Conservation (phyloP, 1,284 basidiomycete genomes). For the Rhodotorula sp. region DNA sequence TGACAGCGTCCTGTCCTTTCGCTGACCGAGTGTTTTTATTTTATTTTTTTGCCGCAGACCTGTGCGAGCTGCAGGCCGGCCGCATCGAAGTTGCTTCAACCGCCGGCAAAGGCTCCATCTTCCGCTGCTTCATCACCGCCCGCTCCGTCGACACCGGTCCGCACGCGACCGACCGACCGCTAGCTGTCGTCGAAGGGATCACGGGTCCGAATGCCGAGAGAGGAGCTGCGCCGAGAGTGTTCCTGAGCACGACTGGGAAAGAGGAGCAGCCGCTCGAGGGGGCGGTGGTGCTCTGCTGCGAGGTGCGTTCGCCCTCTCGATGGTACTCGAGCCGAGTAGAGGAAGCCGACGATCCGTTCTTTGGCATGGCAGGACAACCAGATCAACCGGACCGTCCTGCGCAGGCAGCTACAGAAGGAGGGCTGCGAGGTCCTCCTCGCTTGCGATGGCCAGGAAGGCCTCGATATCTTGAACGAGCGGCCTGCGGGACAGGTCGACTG, state of each 20-base stretch:
- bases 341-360: no score
- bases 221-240: background rate
- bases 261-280: constrained; percentile 5
- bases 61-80: constrained; percentile 34
- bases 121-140: constrained; percentile 35
- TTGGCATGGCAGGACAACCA: constrained; percentile 20
- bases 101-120: constrained; percentile 30
- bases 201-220: constrained; percentile 11
- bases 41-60: constrained; percentile 5
- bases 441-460: constrained; percentile 28
- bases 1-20: no score
- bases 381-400: constrained; percentile 31
- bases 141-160: constrained; percentile 26
- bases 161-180: background rate
- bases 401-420: constrained; percentile 25
- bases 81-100: constrained; percentile 30
- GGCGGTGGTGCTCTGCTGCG: constrained; percentile 25
- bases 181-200: constrained; percentile 28
- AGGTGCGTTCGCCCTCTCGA: background rate
- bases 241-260: constrained; percentile 2
- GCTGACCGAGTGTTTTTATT: background rate
- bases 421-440: constrained; percentile 29
- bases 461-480: constrained; percentile 11
- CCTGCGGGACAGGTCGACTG: constrained; percentile 11
- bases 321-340: background rate